phyloP scores from a whole-genome alignment of 345 rosid species.

The Linum lewisii region DNA sequence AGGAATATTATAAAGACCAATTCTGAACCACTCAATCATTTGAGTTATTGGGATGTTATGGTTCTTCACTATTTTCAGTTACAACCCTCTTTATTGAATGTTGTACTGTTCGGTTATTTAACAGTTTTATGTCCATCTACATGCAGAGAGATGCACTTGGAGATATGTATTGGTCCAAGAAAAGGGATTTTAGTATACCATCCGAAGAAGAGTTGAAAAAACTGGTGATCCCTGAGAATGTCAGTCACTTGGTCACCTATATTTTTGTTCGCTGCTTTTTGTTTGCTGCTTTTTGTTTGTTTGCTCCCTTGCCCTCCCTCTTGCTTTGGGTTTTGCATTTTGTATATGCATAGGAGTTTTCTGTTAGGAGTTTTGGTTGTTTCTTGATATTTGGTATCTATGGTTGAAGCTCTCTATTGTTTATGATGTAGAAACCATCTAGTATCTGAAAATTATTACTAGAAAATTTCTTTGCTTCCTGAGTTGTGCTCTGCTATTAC shows the following conservation, averaged over 20 bases:
- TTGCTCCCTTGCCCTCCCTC: not conserved
- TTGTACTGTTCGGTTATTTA: conserved; percentile 12
- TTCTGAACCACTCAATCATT: too few species aligned
- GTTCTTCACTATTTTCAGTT: not conserved
- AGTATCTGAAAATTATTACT: not conserved
- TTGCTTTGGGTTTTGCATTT: not conserved
- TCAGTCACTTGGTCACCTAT: conserved; percentile 29
- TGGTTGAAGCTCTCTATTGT: not conserved
- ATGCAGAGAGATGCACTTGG: conserved; percentile 68
- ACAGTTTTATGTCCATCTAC: conserved; percentile 19
- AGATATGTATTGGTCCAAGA: conserved; percentile 57
- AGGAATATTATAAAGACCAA: too few species aligned
- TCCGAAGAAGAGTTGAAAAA: conserved; percentile 76
- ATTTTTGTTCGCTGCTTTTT: not conserved
- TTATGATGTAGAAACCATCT: not conserved
- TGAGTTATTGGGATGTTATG: too few species aligned
- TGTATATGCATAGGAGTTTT: not conserved
- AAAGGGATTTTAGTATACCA: conserved; percentile 52
- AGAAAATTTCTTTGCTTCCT: not conserved
- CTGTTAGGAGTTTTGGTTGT: not conserved
- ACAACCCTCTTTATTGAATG: not conserved
- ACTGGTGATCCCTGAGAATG: conserved; percentile 81
- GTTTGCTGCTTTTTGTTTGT: not conserved
- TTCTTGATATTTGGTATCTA: not conserved
- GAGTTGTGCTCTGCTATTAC: not conserved